Evolutionary conservation across 176 grass and related monocot genomes (phyloP).

Genomic region (Elymus sibiricus): DNA sequence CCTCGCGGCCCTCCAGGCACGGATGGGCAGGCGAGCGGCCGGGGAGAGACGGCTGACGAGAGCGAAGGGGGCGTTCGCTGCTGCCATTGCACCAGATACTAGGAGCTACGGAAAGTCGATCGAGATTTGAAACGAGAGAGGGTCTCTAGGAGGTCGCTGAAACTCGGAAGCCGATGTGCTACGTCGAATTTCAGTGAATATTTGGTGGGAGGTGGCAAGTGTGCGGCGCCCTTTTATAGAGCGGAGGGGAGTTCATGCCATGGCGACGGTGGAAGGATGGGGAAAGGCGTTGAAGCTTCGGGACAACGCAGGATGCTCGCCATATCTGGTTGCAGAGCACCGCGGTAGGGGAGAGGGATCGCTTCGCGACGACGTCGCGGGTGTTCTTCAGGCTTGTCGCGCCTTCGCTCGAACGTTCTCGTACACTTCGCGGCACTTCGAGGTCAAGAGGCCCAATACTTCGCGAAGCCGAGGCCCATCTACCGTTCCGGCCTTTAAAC

Average conservation of each 20-base stretch:
- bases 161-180: not conserved
- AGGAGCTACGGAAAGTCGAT: not conserved
- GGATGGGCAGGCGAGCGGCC: slow-evolving; percentile 33
- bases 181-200: not conserved
- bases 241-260: not conserved
- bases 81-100: slow-evolving; percentile 31
- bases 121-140: not conserved
- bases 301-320: not conserved
- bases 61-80: slow-evolving; percentile 40
- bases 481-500: too few species aligned
- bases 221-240: not conserved
- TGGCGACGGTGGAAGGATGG: not conserved
- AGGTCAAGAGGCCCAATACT: not conserved
- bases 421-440: not conserved
- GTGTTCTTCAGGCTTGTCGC: slow-evolving; percentile 18
- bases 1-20: slow-evolving; percentile 22
- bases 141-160: not conserved
- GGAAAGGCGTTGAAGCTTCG: slow-evolving; percentile 38
- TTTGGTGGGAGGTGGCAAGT: not conserved
- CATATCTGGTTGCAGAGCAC: not conserved
- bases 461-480: too few species aligned
- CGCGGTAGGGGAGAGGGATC: too few species aligned
- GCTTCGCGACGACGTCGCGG: not conserved
- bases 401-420: slow-evolving; percentile 41
- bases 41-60: slow-evolving; percentile 46